phyloP scores from a whole-genome alignment of 2,329 filamentous ascomycete genomes.

The Fusarium fujikuroi region DNA sequence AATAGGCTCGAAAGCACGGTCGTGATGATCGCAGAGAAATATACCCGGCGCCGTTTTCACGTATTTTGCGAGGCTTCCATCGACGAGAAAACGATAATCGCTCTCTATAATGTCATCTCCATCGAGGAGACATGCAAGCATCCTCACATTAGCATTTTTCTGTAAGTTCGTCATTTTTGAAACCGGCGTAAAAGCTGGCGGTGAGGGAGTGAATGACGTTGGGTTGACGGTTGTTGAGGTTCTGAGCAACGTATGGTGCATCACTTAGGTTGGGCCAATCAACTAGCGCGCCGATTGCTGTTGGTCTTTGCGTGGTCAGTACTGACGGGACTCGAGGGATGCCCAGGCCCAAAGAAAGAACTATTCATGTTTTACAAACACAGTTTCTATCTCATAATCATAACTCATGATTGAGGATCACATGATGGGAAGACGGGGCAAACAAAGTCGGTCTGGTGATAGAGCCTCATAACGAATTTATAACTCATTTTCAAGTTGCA shows the following conservation, averaged over 20 bases:
- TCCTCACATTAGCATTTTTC: constrained; percentile 29
- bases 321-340: not conserved
- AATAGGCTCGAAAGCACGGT: constrained; percentile 44
- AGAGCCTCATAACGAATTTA: not conserved
- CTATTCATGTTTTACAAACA: not conserved
- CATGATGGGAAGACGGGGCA: not conserved
- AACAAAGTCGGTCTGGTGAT: not conserved
- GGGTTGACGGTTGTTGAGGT: not conserved
- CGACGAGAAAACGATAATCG: constrained; percentile 45
- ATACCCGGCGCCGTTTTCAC: constrained; percentile 38
- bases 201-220: not conserved
- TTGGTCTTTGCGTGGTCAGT: not conserved
- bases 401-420: not conserved
- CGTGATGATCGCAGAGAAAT: constrained; percentile 35
- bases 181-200: not conserved
- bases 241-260: not conserved
- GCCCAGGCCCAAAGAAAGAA: not conserved
- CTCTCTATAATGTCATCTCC: constrained; percentile 36
- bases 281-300: not conserved
- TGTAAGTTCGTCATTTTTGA: not conserved
- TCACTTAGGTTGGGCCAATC: not conserved
- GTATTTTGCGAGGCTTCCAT: constrained; percentile 42
- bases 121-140: constrained; percentile 44
- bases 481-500: not conserved
- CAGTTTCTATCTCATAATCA: not conserved